phyloP scores from a whole-genome alignment of 768 basidiomycete species.

The Lactifluus volemus region DNA sequence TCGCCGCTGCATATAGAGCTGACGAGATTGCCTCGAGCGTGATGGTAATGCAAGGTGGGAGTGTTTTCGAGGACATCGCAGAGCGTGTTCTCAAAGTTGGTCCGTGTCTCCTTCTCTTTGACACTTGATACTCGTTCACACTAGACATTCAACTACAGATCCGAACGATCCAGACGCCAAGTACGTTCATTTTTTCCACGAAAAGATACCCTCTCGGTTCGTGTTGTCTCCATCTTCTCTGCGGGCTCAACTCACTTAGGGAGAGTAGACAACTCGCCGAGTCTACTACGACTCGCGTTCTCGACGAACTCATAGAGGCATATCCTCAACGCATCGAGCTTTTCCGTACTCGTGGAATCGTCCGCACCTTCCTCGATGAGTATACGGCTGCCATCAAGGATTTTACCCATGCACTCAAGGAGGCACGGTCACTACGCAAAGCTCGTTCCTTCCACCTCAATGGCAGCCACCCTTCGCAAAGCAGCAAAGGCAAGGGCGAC shows the following conservation, averaged over 20 bases:
- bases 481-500: slow-evolving; percentile 43
- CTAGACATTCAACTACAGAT: slow-evolving; percentile 35
- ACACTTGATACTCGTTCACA: neutral
- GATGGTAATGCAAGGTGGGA: slow-evolving; percentile 93
- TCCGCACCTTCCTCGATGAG: slow-evolving; percentile 80
- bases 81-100: slow-evolving; percentile 72
- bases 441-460: slow-evolving; percentile 47
- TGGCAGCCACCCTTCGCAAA: slow-evolving; percentile 30
- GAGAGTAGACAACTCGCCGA: slow-evolving; percentile 68
- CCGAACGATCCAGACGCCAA: slow-evolving; percentile 69
- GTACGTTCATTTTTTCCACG: slow-evolving; percentile 92
- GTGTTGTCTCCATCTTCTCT: slow-evolving; percentile 22
- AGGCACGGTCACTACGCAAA: slow-evolving; percentile 64
- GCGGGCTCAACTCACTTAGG: slow-evolving; percentile 15
- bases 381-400: slow-evolving; percentile 66
- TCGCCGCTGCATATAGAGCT: slow-evolving; percentile 75
- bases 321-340: slow-evolving; percentile 77
- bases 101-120: slow-evolving; percentile 25
- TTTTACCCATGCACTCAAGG: slow-evolving; percentile 73
- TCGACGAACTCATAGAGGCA: slow-evolving; percentile 69
- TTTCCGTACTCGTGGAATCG: slow-evolving; percentile 83
- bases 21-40: slow-evolving; percentile 92
- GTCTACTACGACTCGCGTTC: slow-evolving; percentile 65
- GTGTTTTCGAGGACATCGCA: slow-evolving; percentile 88
- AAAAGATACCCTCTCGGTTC: slow-evolving; percentile 88